Base-by-base conservation (phyloP, 345 rosid species). In the Clarkia xantiana region DNA sequence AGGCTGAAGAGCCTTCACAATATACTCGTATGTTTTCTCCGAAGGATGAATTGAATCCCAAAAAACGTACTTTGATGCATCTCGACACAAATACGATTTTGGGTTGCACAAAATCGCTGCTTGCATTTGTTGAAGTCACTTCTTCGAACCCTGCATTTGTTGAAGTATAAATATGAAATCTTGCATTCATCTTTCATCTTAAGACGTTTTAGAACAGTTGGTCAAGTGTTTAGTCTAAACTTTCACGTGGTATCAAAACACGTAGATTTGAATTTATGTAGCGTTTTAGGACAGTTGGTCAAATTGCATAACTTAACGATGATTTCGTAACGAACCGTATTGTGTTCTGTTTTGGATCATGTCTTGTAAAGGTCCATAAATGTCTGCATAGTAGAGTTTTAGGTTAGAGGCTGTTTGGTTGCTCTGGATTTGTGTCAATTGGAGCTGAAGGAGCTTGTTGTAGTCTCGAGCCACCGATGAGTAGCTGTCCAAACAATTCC, bases 51-150 rank as follows among this genome's bases (percentile, higher is more conserved):
- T 29, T 29, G 36, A 29, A 29, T 29, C 36, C 36, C 36, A 29
- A 29, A 29, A 29, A 29, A 29, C 36, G 8, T 29, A 29, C 1
- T 29, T 29, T 29, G 36, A 29, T 1, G 36, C 36, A 17, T 47
- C 9, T 8, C 0, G n/a, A 52, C 96, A 81, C 47, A 87, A 59
- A 9, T 18, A 67, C 34, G 91, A 75, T 17, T 63, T 57, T 18
- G 82, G 79, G 54, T 87, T 81, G 56, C 94, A 81, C 52, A 84
- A 25, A 10, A 77, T 1, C 20, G 67, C 68, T 36, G 76, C 60
- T 67, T 88, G 93, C 42, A 84, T n/a, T n/a, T n/a, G n/a, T n/a
- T n/a, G n/a, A n/a, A 54, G 49, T 64, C 14, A 69, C 84, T 20
- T 65, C 71, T 6, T 79, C 86, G 39, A 78, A 82, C 3, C 65